Base-by-base conservation (phyloP, 768 basidiomycete species). In the Piloderma croceum region DNA sequence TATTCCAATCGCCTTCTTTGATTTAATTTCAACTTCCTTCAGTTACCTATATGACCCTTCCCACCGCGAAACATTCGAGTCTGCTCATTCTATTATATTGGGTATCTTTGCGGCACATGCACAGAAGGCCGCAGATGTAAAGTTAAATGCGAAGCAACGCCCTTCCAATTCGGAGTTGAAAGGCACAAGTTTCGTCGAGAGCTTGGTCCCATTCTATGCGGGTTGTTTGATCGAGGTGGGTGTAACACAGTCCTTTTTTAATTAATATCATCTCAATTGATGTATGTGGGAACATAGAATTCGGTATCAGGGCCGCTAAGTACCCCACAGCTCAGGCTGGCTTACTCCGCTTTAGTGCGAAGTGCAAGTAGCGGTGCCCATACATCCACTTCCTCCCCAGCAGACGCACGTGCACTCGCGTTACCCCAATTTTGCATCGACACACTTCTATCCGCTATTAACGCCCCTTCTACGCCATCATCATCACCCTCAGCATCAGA, bases 81-180 rank as follows among this genome's bases (percentile, higher is more conserved):
- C 87, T 0, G 79, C 89, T 1, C 90, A 92, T 56, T 91, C 90
- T 7, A 84, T 87, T 20, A 63, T 92, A 24, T 66, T 93, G 11
- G 72, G 89, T 4, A 68, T 89, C 29, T 82, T 90, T 53, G 73
- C 83, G 7, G 69, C 77, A 21, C 70, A 74, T 50, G 74, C n/a
- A n/a, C n/a, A n/a, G n/a, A n/a, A n/a, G n/a, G n/a, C n/a, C n/a
- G n/a, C n/a, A n/a, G n/a, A n/a, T n/a, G n/a, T n/a, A n/a, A n/a
- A n/a, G n/a, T n/a, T n/a, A n/a, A n/a, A n/a, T n/a, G n/a, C n/a
- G n/a, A n/a, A n/a, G n/a, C n/a, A n/a, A n/a, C n/a, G n/a, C n/a
- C n/a, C 32, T 22, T 27, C 46, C 22, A 10, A 17, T 31, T 15
- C 49, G 31, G 25, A 41, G 20, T 42, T 31, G 24, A 45, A 58